Evolutionary conservation across 2,329 filamentous ascomycete genomes (phyloP).

Genomic region (Incumbomyces delicatus): DNA sequence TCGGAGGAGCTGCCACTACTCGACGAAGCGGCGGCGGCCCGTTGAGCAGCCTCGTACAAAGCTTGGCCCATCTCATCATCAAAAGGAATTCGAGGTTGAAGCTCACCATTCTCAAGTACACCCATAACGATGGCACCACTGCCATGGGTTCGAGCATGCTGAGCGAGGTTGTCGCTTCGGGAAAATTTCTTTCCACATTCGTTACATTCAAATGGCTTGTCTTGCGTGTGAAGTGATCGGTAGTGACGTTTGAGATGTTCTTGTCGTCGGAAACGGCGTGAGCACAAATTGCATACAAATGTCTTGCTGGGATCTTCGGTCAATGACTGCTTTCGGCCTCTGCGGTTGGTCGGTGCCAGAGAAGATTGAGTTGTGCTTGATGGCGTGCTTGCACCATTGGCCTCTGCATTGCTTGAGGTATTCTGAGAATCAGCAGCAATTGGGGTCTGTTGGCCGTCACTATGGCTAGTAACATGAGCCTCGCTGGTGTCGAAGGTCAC

Average conservation of each 20-base stretch:
- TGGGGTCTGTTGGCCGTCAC: conserved; percentile 36
- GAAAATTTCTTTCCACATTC: conserved; percentile 99
- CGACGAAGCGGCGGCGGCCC: conserved; percentile 53
- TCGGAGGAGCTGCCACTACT: conserved; percentile 31
- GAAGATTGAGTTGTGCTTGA: conserved; percentile 29
- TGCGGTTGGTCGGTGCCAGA: conserved; percentile 56
- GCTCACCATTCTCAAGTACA: conserved; percentile 63
- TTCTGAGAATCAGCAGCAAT: conserved; percentile 29
- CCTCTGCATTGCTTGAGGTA: conserved; percentile 32
- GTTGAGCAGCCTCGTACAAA: conserved; percentile 70
- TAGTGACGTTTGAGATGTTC: conserved; percentile 98
- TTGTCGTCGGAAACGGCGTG: conserved; percentile 92
- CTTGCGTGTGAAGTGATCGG: conserved; percentile 92
- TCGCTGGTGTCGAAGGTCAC: conserved; percentile 26
- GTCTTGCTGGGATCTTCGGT: conserved; percentile 98
- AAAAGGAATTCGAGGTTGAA: conserved; percentile 33
- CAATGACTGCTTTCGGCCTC: conserved; percentile 94
- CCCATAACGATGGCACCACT: conserved; percentile 86
- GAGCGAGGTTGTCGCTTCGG: conserved; percentile 89
- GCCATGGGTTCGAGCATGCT: conserved; percentile 90
- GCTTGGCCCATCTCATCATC: conserved; percentile 66
- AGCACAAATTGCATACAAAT: conserved; percentile 93
- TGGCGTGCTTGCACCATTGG: conserved; percentile 37
- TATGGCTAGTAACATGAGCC: conserved; percentile 27
- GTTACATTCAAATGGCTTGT: conserved; percentile 95